phyloP scores from a whole-genome alignment of 2,329 filamentous ascomycete species.

The Stemphylium lycopersici region DNA sequence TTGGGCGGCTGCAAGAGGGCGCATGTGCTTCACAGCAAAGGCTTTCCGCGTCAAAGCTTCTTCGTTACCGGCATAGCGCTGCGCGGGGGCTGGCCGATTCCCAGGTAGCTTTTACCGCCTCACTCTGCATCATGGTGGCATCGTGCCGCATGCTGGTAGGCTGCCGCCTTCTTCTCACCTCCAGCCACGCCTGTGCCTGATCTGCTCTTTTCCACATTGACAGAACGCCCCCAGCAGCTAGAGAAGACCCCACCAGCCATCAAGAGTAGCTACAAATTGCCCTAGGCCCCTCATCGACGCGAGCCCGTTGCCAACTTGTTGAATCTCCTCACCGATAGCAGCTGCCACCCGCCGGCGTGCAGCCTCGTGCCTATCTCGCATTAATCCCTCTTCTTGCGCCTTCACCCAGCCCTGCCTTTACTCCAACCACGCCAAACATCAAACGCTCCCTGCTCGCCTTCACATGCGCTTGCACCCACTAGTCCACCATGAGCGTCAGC shows the following conservation, averaged over 20 bases:
- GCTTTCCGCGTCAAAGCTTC: conserved; percentile 9
- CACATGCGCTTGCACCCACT: conserved; percentile 18
- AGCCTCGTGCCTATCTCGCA: conserved; percentile 19
- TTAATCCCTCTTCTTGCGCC: conserved; percentile 2
- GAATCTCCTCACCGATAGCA: conserved; percentile 12
- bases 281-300: not conserved
- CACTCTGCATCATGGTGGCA: conserved; percentile 23
- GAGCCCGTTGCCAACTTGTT: conserved; percentile 7
- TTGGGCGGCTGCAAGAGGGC: conserved; percentile 16
- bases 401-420: conserved; percentile 3
- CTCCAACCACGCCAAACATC: not conserved
- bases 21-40: conserved; percentile 13
- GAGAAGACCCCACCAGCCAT: not conserved
- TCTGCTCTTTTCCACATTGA: not conserved
- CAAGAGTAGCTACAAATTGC: not conserved
- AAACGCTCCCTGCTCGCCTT: conserved; percentile 7
- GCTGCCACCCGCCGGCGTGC: conserved; percentile 11
- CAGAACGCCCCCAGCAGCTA: not conserved
- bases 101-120: conserved; percentile 33
- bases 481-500: conserved; percentile 48
- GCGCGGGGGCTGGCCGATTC: conserved; percentile 22
- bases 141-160: conserved; percentile 27
- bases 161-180: conserved; percentile 26
- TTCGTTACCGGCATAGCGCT: conserved; percentile 18
- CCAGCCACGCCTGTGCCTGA: conserved; percentile 31